Base-by-base conservation (phyloP, 352 stramenopile genomes). In the Phytophthora nicotianae region DNA sequence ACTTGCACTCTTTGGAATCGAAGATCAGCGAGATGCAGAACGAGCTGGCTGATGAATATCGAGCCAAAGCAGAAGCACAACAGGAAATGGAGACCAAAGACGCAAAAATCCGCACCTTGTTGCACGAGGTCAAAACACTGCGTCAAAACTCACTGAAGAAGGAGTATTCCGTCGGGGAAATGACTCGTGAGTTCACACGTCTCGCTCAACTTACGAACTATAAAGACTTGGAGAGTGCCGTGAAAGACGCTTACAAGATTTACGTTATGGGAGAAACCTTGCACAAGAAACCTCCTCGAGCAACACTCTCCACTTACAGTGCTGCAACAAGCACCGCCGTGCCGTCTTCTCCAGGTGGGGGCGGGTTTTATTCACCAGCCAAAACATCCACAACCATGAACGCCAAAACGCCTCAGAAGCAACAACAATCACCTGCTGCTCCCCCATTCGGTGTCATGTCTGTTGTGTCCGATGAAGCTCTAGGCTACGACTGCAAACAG, bases 11-110 rank as follows among this genome's bases (percentile, higher is more conserved):
- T 7, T 56, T 95, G 13, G 86, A 95, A 65, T 57, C 58, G 0
- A 82, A 91, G 42, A 88, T 95, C 27, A 77, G 81, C 19, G 83
- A 89, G 24, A 92, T 93, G 79, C 77, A 95, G 58, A 81, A 61
- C 17, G 86, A 95, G 49, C 53, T 95, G 49, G 77, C 83, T 0
- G 81, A 91, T 16, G 83, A 93, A 51, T 93, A 81, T 51, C 79
- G 83, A 24, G 42, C 65, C 5, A 95, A 95, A 47, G 79, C 80
- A 0, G 60, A 77, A 37, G 68, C 72, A 1, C 71, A 88, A 11
- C 77, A 93, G 50, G 85, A 91, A 26, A 68, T 88, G 23, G 79
- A 85, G 21, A 77, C 59, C 51, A 93, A 92, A 46, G 84, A 95
- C 24, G 75, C 76, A 2, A 93, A 92, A 48, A 82, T 93, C 43